Evolutionary conservation across 2,329 filamentous ascomycete genomes (phyloP), one percentile per base, ranked within the genome.

Genomic region (Hypoxylon sp.): DNA sequence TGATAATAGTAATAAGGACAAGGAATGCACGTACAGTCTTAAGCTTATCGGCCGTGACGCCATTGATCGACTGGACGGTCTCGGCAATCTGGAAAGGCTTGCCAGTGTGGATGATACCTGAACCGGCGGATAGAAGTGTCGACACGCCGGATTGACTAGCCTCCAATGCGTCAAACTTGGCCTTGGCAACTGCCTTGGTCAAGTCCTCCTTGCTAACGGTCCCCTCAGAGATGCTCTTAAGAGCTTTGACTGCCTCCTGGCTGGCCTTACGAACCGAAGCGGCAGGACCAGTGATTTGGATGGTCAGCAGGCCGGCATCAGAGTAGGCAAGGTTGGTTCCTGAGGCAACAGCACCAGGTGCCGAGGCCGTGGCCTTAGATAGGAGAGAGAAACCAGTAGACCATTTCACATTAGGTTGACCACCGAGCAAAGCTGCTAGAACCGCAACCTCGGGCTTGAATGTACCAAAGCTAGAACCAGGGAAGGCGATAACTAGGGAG

Each of bases 371-470:
- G 68, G 91, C 91, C 86, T 97, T 94, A 78, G 92, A 88, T 67
- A 99, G 89, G 69, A 98, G 87, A 66, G 93, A 95, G 87, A 97
- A 98, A 76, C 96, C 96, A 70, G 93, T 84, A 57, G 93, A 91
- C 95, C 95, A 99, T 87, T 98, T 99, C 86, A 98, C 94, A 82
- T 85, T 92, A 60, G 94, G 92, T 82, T 97, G 85, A 69, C 95
- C 96, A 78, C 96, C 96, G 57, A 99, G 92, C 19, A 99, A 90
- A 71, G 94, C 90, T 64, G 92, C 90, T 63, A 99, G 90, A 70
- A 99, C 94, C 70, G 92, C 88, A 71, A 94, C 88, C 83, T 98
- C 94, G 62, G 96, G 93, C 86, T 97, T 97, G 86, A 93, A 94
- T 76, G 89, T 90, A 71, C 86, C 86, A 75, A 91, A 90, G 82